Percentiles rank a stretch among this genome's conserved stretches.
phyloP scores from a whole-genome alignment of 371 early-diverging fungal species.

The Phascolomyces articulosus region DNA sequence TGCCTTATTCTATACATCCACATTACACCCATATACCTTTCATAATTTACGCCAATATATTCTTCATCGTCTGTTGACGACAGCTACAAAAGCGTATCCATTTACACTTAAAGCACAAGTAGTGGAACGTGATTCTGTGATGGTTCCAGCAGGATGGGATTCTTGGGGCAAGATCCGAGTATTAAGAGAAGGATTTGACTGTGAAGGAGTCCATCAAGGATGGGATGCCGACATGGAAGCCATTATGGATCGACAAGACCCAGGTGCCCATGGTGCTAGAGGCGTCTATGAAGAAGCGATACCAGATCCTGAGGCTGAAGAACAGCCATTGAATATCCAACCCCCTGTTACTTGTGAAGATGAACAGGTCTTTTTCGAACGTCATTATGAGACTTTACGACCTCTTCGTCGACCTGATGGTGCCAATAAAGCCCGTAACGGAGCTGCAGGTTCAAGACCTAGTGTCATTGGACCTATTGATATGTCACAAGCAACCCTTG shows the following conservation, averaged over 20 bases:
- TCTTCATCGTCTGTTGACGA: slow-evolving; percentile 73
- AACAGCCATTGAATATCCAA: slow-evolving; percentile 47
- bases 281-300: slow-evolving; percentile 49
- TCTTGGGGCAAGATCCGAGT: slow-evolving; percentile 87
- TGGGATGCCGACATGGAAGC: slow-evolving; percentile 63
- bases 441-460: slow-evolving; percentile 21
- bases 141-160: slow-evolving; percentile 96
- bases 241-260: slow-evolving; percentile 39
- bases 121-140: slow-evolving; percentile 85
- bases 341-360: slow-evolving; percentile 73
- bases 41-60: slow-evolving; percentile 81
- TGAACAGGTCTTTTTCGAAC: slow-evolving; percentile 81
- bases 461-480: slow-evolving; percentile 41
- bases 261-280: slow-evolving; percentile 41
- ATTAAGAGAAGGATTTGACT: slow-evolving; percentile 81
- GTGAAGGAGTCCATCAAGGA: slow-evolving; percentile 60
- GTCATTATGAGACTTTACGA: slow-evolving; percentile 74
- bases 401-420: slow-evolving; percentile 28
- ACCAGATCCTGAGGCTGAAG: slow-evolving; percentile 40
- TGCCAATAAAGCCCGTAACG: slow-evolving; percentile 17
- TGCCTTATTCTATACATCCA: slow-evolving; percentile 88
- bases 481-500: slow-evolving; percentile 28
- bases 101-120: slow-evolving; percentile 79
- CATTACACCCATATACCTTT: slow-evolving; percentile 78
- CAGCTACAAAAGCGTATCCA: slow-evolving; percentile 44